Evolutionary conservation across 306 rosid genomes (phyloP), one percentile per base, ranked within the genome.

Genomic region (Alnus glutinosa): DNA sequence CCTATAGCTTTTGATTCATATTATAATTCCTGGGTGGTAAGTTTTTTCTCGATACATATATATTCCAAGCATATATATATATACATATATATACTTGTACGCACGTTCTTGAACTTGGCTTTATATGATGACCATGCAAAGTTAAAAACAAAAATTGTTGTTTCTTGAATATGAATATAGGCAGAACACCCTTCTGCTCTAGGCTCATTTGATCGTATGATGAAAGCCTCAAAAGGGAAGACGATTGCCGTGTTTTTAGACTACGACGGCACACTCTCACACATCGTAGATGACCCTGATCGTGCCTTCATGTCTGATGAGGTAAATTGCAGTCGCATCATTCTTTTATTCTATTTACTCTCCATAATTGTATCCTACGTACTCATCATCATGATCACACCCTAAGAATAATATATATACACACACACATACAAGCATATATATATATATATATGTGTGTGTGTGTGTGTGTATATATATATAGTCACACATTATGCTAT

Each of bases 211-310:
- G 98, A 93, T 71, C 52, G 67, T 67, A 72, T 95, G 81, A 91
- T 95, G 94, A 87, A 88, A 86, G 71, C 70, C 2, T 90, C 90
- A 9, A 82, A 11, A 10, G 91, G 86, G 59, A 92, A 89, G 86
- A 88, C 85, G 63, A 80, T 91, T 0, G 88, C 91, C 0, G 74
- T 95, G 55, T 95, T 95, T 78, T 58, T 95, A 58, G 98, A 95
- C 85, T 95, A 92, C 8, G 98, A 95, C 58, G 98, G 98, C 1
- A 95, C 98, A 59, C 90, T 95, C 79, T 95, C 98, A 3, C 98
- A 97, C 11, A 95, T 95, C 69, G 97, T 95, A 1, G 86, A 90
- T 76, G 88, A 95, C 42, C 98, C 98, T 55, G 95, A 93, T 61
- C 83, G 87, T 0, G 98, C 98, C 74, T 86, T 91, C 82, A 95